Evolutionary conservation across 805 yeast species (phyloP).

Genomic region (Metschnikowia koreensis): DNA sequence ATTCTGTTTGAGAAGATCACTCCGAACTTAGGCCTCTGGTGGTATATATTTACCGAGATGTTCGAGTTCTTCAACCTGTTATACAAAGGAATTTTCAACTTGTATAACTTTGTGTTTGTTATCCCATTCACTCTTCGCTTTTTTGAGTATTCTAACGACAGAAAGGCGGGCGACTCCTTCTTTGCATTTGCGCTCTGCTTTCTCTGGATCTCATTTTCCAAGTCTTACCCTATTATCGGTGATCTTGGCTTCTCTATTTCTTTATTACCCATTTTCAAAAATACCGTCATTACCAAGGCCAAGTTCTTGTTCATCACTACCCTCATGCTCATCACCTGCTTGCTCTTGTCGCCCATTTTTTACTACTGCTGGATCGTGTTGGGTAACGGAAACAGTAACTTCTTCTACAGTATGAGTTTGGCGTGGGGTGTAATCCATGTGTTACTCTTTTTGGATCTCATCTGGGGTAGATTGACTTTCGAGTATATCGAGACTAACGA

Average conservation of each 20-base stretch:
- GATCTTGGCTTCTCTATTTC: constrained; percentile 56
- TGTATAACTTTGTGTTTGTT: constrained; percentile 63
- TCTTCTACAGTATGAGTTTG: constrained; percentile 90
- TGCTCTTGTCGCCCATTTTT: constrained; percentile 80
- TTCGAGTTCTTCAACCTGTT: constrained; percentile 85
- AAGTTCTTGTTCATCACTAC: constrained; percentile 46
- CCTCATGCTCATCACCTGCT: constrained; percentile 48
- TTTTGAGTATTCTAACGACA: constrained; percentile 25
- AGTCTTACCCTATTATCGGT: constrained; percentile 82
- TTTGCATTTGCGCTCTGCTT: constrained; percentile 48
- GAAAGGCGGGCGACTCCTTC: constrained; percentile 47
- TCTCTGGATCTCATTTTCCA: constrained; percentile 57
- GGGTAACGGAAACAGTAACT: constrained; percentile 94
- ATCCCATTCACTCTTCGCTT: constrained; percentile 76
- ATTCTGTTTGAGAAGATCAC: constrained; percentile 65
- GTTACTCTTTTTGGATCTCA: constrained; percentile 66
- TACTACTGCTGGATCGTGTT: constrained; percentile 91
- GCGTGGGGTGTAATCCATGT: constrained; percentile 72
- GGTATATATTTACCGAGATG: constrained; percentile 97
- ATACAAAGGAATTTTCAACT: constrained; percentile 78
- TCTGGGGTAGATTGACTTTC: constrained; percentile 72
- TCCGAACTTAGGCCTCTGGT: constrained; percentile 96
- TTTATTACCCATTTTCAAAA: constrained; percentile 42
- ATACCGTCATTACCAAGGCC: constrained; percentile 46
- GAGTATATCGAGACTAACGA: constrained; percentile 52